Base-by-base conservation (phyloP, 1,139 yeast genomes). In the Hyphopichia pseudoburtonii region DNA sequence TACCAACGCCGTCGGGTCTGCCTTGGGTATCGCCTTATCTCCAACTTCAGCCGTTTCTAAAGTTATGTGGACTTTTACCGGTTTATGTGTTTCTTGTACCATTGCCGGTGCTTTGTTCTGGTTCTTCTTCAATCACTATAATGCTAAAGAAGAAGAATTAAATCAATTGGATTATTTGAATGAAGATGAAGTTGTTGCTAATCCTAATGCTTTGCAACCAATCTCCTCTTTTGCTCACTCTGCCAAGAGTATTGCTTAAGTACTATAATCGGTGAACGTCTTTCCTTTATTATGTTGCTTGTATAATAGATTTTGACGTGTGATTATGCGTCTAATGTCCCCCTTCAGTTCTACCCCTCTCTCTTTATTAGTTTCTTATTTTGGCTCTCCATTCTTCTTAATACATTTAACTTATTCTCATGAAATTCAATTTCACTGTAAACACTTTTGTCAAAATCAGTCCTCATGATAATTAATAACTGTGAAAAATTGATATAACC, bases 11-110 rank as follows among this genome's bases (percentile, higher is more conserved):
- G 46, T 77, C 42, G 90, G 90, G 50, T 71, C 88, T 21, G 86
- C 88, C 24, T 55, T 84, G 33, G 89, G 88, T 55, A 80, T 81
- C 60, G 87, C 88, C 7, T 65, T 84, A 42, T 77, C 86, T 14
- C 73, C 88, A 16, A 76, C 80, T 15, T 70, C 86, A 15, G 73
- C 62, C 41, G 78, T 83, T 59, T 90, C 90, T 34, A 78, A 82
- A 64, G 73, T 79, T 51, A 76, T 76, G 32, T 81, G 86, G 86
- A 69, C 75, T 51, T 84, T 78, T 62, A 66, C 78, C 33, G 85
- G 85, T 41, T 69, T 84, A 47, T 82, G 81, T 11, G 63, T 71
- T 33, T 67, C 85, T 16, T 72, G 84, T 51, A 65, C 78, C 54
- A 52, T 79, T 45, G 79, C 83, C 21, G 90, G 89, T 30, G 46